Percentiles rank a stretch among this genome's conserved stretches.
Evolutionary conservation across 1,284 basidiomycete species (phyloP).

Genomic region (Malassezia nana): DNA sequence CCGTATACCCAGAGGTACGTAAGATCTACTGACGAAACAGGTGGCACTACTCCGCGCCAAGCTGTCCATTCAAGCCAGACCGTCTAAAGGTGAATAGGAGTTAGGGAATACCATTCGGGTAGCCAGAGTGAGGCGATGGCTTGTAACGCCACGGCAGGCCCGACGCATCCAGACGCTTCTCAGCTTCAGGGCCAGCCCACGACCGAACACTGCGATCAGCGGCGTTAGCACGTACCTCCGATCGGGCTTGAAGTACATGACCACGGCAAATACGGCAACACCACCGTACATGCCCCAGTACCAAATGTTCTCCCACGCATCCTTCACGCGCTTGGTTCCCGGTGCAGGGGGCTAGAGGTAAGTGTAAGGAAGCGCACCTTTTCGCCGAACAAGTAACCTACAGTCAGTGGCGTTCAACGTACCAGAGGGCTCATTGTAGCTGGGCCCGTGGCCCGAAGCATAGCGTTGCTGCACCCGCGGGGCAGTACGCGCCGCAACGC

Average conservation of each 20-base stretch:
- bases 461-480: conserved; percentile 4
- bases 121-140: conserved; percentile 41
- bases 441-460: conserved; percentile 18
- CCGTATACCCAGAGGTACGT: conserved; percentile 3
- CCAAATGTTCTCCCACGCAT: conserved; percentile 60
- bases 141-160: conserved; percentile 43
- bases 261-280: conserved; percentile 65
- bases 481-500: neutral
- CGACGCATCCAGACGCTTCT: conserved; percentile 41
- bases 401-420: neutral
- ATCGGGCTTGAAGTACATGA: conserved; percentile 88
- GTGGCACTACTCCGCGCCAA: conserved; percentile 5
- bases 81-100: too few species aligned
- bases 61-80: neutral
- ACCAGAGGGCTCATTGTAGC: conserved; percentile 43
- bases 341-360: conserved; percentile 51
- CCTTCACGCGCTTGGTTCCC: conserved; percentile 72
- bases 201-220: conserved; percentile 31
- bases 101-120: conserved; percentile 21
- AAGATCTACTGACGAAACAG: conserved; percentile 1
- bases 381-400: conserved; percentile 42
- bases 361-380: conserved; percentile 24
- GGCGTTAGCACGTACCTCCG: conserved; percentile 60
- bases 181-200: conserved; percentile 44
- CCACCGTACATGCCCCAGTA: conserved; percentile 65